Conservation (phyloP, 305 asterid genomes). For the Plantago coronopus region DNA sequence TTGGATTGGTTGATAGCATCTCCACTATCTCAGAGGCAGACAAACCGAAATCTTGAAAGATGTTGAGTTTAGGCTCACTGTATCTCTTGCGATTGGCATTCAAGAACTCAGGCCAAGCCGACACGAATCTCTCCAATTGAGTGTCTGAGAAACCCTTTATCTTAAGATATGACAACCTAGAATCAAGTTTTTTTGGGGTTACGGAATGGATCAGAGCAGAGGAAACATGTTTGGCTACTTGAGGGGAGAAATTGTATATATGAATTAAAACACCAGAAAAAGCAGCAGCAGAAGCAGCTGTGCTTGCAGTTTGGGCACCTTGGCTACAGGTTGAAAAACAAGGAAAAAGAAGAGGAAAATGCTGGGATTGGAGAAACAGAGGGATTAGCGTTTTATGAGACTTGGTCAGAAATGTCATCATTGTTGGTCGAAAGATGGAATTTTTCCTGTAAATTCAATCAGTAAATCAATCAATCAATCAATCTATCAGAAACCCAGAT, state of each 20-base stretch:
- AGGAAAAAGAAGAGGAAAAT: not conserved
- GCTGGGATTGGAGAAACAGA: not conserved
- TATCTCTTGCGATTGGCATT: not conserved
- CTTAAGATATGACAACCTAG: constrained; percentile 1
- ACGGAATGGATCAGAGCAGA: not conserved
- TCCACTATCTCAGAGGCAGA: not conserved
- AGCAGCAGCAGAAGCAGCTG: not conserved
- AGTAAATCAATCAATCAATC: too few relatives aligned
- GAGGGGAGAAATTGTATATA: not conserved
- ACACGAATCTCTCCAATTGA: not conserved
- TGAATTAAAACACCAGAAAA: not conserved
- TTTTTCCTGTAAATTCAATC: too few relatives aligned
- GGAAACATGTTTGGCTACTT: not conserved
- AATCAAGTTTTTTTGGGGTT: not conserved
- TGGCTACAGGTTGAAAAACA: not conserved
- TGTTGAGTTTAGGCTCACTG: constrained; percentile 3
- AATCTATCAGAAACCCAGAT: too few relatives aligned
- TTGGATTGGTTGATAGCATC: not conserved
- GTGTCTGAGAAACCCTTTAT: not conserved
- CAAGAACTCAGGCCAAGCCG: not conserved
- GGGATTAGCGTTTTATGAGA: too few relatives aligned
- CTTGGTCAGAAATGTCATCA: too few relatives aligned
- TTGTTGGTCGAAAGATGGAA: too few relatives aligned
- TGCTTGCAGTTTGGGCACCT: not conserved
- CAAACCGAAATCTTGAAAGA: constrained; percentile 1